Evolutionary conservation across 2,329 filamentous ascomycete species (phyloP), one percentile per base, ranked within the genome.

Genomic region (Fusarium xyrophilum): DNA sequence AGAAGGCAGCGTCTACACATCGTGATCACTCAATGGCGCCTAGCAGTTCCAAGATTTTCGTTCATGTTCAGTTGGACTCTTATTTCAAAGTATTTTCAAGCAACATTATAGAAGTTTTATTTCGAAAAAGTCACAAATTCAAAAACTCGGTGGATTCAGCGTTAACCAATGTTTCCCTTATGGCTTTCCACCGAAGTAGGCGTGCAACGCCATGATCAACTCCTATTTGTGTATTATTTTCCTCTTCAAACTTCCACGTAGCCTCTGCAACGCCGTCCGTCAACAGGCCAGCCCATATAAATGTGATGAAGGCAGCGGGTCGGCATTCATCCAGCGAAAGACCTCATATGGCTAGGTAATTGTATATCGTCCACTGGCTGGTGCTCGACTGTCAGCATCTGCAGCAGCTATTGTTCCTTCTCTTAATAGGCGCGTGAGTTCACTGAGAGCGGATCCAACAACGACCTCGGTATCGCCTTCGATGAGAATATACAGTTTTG

Each of bases 401-500:
- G 91, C 92, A 14, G 94, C 93, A 17, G 93, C 93, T 74, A 96
- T 88, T 0, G 94, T 97, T 15, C 93, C 96, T 79, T 98, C 96
- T 77, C 91, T 93, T 72, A 99, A 81, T 74, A 97, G 82, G 47
- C 94, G 88, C 76, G 93, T 95, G 69, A 99, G 85, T 80, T 98
- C 94, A 71, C 89, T 88, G 87, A 99, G 93, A 4, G 96, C 96
- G 74, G 92, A 91, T 53, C 92, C 92, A 30, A 99, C 96, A 33
- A 93, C 90, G 55, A 97, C 84, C 79, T 99, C 96, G 0, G 96
- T 98, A 75, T 99, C 96, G 42, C 96, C 96, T 78, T 99, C 96
- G 60, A 99, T 96, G 64, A 99, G 86, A 74, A 99, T 97, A 78
- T 98, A 99, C 73, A 99, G 83, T 83, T 98, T 98, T n/a, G 96